Evolutionary conservation across 345 rosid species (phyloP).

Genomic region (Clausena lansium): DNA sequence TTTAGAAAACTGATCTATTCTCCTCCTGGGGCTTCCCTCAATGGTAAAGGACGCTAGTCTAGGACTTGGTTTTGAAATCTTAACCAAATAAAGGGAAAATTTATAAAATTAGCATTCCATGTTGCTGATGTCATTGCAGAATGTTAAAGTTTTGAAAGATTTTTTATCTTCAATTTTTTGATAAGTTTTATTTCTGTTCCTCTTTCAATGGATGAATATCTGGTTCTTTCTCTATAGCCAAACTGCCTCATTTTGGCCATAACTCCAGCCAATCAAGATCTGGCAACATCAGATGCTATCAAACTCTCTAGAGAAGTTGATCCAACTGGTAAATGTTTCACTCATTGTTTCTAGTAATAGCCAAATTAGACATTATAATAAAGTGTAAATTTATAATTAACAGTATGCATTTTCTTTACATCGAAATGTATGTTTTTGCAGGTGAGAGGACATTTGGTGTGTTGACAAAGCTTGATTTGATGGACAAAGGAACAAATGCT

Average conservation of each 20-base stretch:
- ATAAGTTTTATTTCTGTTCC: neutral
- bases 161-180: neutral
- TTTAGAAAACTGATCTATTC: neutral
- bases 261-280: constrained; percentile 73
- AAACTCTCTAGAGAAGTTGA: constrained; percentile 73
- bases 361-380: neutral
- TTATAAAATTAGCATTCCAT: neutral
- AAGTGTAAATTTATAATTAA: neutral
- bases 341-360: neutral
- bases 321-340: constrained; percentile 36
- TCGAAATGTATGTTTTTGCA: constrained; percentile 24
- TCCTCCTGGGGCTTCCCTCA: neutral
- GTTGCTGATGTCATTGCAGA: neutral
- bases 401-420: constrained; percentile 3
- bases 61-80: neutral
- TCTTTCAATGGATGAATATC: neutral
- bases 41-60: neutral
- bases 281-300: constrained; percentile 74
- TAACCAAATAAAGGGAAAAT: neutral
- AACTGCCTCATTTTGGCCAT: constrained; percentile 65
- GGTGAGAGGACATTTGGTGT: constrained; percentile 79
- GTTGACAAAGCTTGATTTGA: constrained; percentile 72
- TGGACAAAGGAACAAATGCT: constrained; percentile 81
- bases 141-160: neutral
- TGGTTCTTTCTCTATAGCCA: constrained; percentile 35